phyloP scores from a whole-genome alignment of 1,139 yeast species.

The Schwanniomyces etchellsii region DNA sequence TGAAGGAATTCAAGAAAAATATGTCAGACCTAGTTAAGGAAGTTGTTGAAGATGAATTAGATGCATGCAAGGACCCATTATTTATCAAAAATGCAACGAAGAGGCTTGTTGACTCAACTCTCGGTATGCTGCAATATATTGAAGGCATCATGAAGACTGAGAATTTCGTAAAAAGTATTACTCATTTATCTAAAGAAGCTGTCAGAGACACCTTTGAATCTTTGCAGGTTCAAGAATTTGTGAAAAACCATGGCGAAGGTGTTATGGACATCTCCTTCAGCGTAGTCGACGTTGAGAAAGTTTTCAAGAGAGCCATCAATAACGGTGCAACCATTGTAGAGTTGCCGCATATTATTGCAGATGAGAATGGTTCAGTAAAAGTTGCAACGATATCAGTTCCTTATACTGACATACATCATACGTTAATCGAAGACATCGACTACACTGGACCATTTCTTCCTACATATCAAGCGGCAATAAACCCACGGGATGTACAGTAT shows the following conservation, averaged over 20 bases:
- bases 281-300: conserved; percentile 44
- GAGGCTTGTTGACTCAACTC: conserved; percentile 11
- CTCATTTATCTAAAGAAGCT: conserved; percentile 15
- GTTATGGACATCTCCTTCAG: conserved; percentile 65
- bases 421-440: conserved; percentile 48
- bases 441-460: conserved; percentile 55
- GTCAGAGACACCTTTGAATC: conserved; percentile 21
- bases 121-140: conserved; percentile 11
- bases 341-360: conserved; percentile 36
- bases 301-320: conserved; percentile 40
- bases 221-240: conserved; percentile 30
- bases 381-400: conserved; percentile 55
- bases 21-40: conserved; percentile 15
- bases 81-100: conserved; percentile 5
- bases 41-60: conserved; percentile 12
- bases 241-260: conserved; percentile 67
- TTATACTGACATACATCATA: conserved; percentile 61
- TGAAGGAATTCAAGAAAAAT: conserved; percentile 11
- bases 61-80: conserved; percentile 7
- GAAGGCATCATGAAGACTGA: conserved; percentile 9
- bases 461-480: conserved; percentile 27
- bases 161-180: conserved; percentile 10
- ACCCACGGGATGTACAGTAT: conserved; percentile 5
- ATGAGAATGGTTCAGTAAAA: conserved; percentile 45
- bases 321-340: conserved; percentile 51